Base-by-base conservation (phyloP, 2,329 filamentous ascomycete genomes). In the Aspergillus neoniger region DNA sequence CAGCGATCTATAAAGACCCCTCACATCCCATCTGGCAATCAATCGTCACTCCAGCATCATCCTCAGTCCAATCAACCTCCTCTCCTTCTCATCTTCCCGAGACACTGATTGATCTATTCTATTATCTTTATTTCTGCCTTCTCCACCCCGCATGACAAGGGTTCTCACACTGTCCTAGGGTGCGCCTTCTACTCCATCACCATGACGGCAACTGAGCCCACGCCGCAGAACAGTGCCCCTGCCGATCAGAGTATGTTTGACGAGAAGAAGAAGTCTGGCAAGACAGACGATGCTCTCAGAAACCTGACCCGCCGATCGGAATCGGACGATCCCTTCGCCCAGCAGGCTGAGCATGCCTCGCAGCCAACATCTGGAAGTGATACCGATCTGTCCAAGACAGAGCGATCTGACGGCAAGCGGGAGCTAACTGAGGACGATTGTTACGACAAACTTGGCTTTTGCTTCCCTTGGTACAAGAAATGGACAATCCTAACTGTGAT, bases 401-500 rank as follows among this genome's bases (percentile, higher is more conserved):
- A 9, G 15, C 52, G 38, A 2, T n/a, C 52, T 6, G 52, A 55
- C 2, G 67, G 70, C 7, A 74, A 75, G 41, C 58, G 72, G 54
- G 65, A 69, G 61, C 70, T 86, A 55, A 81, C 77, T 0, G 81
- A 84, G 65, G 80, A 82, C 38, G 87, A 89, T 67, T 90, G 87
- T 75, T 88, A 87, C 72, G 80, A 84, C 17, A 81, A 90, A 69
- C 80, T 91, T 0, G 88, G 87, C 57, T 91, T 82, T 69, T 79
- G 79, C 10, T 91, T 85, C 64, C 77, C 87, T 0, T 73, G 66
- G 15, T 82, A 77, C 78, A 89, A 86, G 77, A 91, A 91, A 77
- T 91, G 89, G 88, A 85, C 80, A 69, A 89, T 91, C 68, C 82
- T 91, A 57, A 83, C 82, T n/a, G 82, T 91, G 72, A 89, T 91